These are phyloP conservation scores for Artemisia argyi DNA, from an alignment of 129 eudicot genomes.

Conservation along the genomic window DNA sequence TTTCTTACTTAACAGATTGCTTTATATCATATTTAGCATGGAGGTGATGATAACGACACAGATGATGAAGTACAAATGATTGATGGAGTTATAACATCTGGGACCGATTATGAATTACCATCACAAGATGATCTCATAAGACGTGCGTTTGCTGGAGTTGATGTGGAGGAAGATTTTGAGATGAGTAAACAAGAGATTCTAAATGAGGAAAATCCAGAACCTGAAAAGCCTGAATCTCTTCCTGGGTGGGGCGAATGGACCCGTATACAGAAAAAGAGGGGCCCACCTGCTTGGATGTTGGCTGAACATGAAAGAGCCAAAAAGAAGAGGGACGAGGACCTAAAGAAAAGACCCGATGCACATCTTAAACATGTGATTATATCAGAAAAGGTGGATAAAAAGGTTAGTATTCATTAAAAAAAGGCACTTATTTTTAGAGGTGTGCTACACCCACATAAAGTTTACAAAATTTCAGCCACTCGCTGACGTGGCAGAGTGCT, in stretches of 20 bases:
- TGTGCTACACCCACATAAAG: too few relatives aligned
- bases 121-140: conserved; percentile 84
- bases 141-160: conserved; percentile 98
- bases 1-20: not conserved
- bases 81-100: conserved; percentile 81
- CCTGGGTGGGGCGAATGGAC: conserved; percentile 99
- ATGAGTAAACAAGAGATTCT: conserved; percentile 64
- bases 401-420: conserved; percentile 43
- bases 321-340: conserved; percentile 76
- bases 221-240: conserved; percentile 76
- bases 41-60: conserved; percentile 51
- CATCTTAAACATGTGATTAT: conserved; percentile 84
- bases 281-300: conserved; percentile 74
- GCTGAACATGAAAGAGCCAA: conserved; percentile 77
- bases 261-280: conserved; percentile 64
- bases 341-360: conserved; percentile 84
- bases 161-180: conserved; percentile 86
- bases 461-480: too few relatives aligned
- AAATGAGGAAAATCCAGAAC: conserved; percentile 87
- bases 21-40: conserved; percentile 39
- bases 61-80: conserved; percentile 69
- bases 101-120: conserved; percentile 78
- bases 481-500: too few relatives aligned
- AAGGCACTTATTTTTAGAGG: not conserved
- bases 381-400: conserved; percentile 87